Percentiles rank a stretch among this genome's conserved stretches.
These are phyloP conservation scores for Astrocystis sublimbata DNA, from an alignment of 495 filamentous ascomycete genomes.

Conservation along the genomic window DNA sequence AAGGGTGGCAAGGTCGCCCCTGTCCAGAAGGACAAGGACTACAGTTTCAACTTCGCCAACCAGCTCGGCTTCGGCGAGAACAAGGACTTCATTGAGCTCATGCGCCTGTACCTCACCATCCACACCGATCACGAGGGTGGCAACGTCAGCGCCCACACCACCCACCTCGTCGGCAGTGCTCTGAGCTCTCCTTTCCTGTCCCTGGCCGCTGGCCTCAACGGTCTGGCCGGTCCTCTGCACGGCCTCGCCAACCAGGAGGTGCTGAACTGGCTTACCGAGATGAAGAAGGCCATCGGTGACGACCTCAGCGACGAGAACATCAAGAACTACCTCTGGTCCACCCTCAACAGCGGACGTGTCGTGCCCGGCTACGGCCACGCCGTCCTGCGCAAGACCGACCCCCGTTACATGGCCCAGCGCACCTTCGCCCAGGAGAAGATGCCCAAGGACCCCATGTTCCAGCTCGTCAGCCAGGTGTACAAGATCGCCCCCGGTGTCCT, in stretches of 20 bases:
- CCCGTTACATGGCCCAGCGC: constrained; percentile 96
- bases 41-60: constrained; percentile 97
- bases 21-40: constrained; percentile 97
- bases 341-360: constrained; percentile 91
- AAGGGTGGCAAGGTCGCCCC: constrained; percentile 97
- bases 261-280: constrained; percentile 96
- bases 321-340: constrained; percentile 97
- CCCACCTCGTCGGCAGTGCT: constrained; percentile 94
- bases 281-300: constrained; percentile 94
- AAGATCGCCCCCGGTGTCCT: constrained; percentile 98
- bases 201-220: constrained; percentile 92
- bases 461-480: constrained; percentile 98
- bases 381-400: constrained; percentile 98
- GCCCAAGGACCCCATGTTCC: constrained; percentile 97
- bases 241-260: constrained; percentile 99
- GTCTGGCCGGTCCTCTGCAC: constrained; percentile 96
- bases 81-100: constrained; percentile 95
- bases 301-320: constrained; percentile 94
- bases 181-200: constrained; percentile 97
- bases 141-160: constrained; percentile 97
- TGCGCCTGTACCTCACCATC: constrained; percentile 98
- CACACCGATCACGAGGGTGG: constrained; percentile 99
- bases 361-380: constrained; percentile 98
- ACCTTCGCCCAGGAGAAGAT: constrained; percentile 88
- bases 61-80: constrained; percentile 95